Base-by-base conservation (phyloP, 2,329 filamentous ascomycete genomes). In the Fusarium brevicatenulatum region DNA sequence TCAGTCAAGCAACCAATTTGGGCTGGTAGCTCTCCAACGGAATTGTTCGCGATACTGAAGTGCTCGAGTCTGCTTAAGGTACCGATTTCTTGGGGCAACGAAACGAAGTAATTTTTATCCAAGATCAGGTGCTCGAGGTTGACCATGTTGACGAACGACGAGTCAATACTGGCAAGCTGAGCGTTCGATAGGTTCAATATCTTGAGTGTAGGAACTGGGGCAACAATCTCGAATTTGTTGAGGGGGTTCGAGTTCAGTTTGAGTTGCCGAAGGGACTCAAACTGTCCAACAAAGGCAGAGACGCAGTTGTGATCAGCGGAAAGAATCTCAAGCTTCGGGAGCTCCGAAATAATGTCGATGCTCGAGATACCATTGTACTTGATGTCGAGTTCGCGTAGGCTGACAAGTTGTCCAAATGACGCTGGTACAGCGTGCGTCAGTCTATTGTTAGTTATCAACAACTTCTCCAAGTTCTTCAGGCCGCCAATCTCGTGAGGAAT, bases 371-470 rank as follows among this genome's bases (percentile, higher is more conserved):
- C 88, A 79, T 99, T 99, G 85, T 97, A 98, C 72, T 97, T 94
- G 72, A 97, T 91, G 81, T 99, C 96, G 47, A 99, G 90, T 82
- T 98, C 95, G 70, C 94, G 94, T 58, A 99, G 85, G 77, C 89
- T 97, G 52, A 88, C 83, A 12, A 98, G 84, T n/a, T 92, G 86
- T 69, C 86, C 89, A 78, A 98, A 93, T 0, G 90, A 89, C 4
- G 88, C 84, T 13, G 95, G 93, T 40, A 98, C 90, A 11, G 91
- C 87, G 6, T 93, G 93, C 25, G 89, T 88, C 19, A 99, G 85
- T 68, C 93, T 91, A 82, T 99, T 99, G 83, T 99, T 99, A 4
- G 96, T 98, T 75, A 97, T 95, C 84, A 96, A 94, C 36, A 99
- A 88, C 72, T 95, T 91, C 82, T 98, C 96, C 42, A 99, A 84